Evolutionary conservation across 2,329 filamentous ascomycete genomes (phyloP), one percentile per base, ranked within the genome.

Genomic region (Sclerotinia sclerotiorum): DNA sequence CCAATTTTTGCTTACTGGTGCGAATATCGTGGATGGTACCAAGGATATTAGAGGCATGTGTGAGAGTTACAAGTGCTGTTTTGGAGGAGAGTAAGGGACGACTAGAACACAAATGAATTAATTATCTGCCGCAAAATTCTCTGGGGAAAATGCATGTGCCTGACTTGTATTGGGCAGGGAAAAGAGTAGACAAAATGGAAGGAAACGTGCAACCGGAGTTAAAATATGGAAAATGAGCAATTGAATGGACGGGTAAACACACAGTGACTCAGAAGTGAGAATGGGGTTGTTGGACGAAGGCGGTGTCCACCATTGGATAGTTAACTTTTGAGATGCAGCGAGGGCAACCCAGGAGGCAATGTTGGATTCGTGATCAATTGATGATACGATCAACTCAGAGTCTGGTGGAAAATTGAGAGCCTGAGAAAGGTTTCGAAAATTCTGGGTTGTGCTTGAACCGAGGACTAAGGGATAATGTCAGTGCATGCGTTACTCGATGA

Each of bases 321-420:
- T 83, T 7, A 92, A 81, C 4, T 84, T 82, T 57, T 87, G 83
- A 19, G 84, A 83, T 42, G 83, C 78, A 2, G 90, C 90, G 35
- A 94, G 82, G 62, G 87, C 84, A 0, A 92, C 80, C 92, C 91
- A 94, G 0, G 90, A 84, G 1, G 89, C 86, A 68, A 91, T 87
- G 76, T 93, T 93, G 49, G 91, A 88, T 79, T 94, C 91, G 74
- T 94, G 91, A 77, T 94, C 91, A 67, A 93, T 81, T 68, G 84
- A 84, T 0, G 90, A 92, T 15, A 94, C 75, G 70, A 95, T 81
- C 61, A 94, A 83, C 75, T 92, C 89, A 69, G 88, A 86, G 55
- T 86, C 86, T 2, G 81, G 76, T 15, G 80, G 74, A 75, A 89
- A 86, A 15, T 77, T 73, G 6, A 90, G 78, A 2, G 85, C 80